phyloP scores from a whole-genome alignment of 2,329 filamentous ascomycete species.

The Ascocoryne sarcoides region DNA sequence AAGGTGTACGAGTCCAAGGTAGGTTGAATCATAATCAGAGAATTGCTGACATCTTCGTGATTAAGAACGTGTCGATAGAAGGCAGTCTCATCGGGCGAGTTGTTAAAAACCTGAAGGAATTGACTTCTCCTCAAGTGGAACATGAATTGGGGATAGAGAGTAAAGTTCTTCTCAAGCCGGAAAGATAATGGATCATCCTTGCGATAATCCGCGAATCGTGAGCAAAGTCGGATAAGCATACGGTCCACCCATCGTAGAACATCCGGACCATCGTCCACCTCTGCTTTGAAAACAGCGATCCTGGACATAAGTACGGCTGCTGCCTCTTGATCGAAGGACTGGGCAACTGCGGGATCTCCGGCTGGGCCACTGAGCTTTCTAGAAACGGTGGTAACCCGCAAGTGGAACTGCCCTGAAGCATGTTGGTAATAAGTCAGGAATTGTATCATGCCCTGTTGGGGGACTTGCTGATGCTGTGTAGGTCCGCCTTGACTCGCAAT shows the following conservation, averaged over 20 bases:
- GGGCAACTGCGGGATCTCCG: slow-evolving; percentile 87
- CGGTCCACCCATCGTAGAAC: slow-evolving; percentile 96
- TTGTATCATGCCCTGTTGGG: slow-evolving; percentile 92
- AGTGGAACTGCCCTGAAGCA: slow-evolving; percentile 89
- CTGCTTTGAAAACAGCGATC: slow-evolving; percentile 97
- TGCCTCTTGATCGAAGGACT: slow-evolving; percentile 97
- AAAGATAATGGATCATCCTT: slow-evolving; percentile 98
- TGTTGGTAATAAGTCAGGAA: slow-evolving; percentile 99
- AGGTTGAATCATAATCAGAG: slow-evolving; percentile 96
- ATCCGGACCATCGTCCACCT: slow-evolving; percentile 97
- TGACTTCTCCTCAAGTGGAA: slow-evolving; percentile 96
- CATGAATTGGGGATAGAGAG: slow-evolving; percentile 98
- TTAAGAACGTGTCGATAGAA: slow-evolving; percentile 97
- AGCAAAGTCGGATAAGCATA: slow-evolving; percentile 95
- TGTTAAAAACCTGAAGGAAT: slow-evolving; percentile 98
- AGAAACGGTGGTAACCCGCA: slow-evolving; percentile 89
- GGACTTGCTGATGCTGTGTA: slow-evolving; percentile 72
- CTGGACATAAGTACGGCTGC: slow-evolving; percentile 97
- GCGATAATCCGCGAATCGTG: slow-evolving; percentile 92
- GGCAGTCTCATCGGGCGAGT: slow-evolving; percentile 97
- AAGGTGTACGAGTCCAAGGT: slow-evolving; percentile 96
- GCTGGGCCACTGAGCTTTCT: slow-evolving; percentile 87
- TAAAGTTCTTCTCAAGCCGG: slow-evolving; percentile 97
- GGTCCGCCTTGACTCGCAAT: slow-evolving; percentile 90
- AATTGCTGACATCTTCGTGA: slow-evolving; percentile 94